Evolutionary conservation across 2,329 filamentous ascomycete genomes (phyloP), one percentile per base, ranked within the genome.

Genomic region (Nemania diffusa): DNA sequence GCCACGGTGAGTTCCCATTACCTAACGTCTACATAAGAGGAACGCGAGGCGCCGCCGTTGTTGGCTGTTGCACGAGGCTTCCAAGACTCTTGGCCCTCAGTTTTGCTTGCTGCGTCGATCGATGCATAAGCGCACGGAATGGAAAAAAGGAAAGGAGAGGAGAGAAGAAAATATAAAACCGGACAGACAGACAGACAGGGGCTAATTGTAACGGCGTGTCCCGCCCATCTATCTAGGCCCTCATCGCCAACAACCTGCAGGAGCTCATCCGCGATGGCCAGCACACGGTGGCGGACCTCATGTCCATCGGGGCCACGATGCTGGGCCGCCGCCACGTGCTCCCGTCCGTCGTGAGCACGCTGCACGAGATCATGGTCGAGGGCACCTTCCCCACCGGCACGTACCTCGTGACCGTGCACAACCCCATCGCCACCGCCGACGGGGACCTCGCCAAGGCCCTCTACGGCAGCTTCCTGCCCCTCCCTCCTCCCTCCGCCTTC

Each of bases 181-280:
- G 51, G 15, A 17, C 1, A 20, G 11, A 53, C 32, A 46, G 13
- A 37, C 29, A 26, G 17, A 24, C 26, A 17, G n/a, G 17, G 42
- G 57, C 59, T 67, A 57, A 69, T 64, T 13, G 11, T 52, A 13
- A 44, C 15, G 40, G n/a, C n/a, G 24, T 22, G 22, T 53, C 46
- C 3, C 42, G 15, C 34, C 7, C 40, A 22, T 48, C 13, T 6
- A 24, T 27, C 37, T 57, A 92, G 90, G 91, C 91, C 29, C 86
- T 94, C 72, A 97, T 97, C 76, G 90, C 94, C 69, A 94, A 88
- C 78, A 94, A 94, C 79, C 86, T 98, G 57, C 95, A 97, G 80
- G 95, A 98, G 87, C 90, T 97, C 75, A 97, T 98, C 79, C 94
- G 95, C 79, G 95, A 98, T 95, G 95, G 95, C 78, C 90, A 91